These are phyloP conservation scores for Goniomonas avonlea DNA, from an alignment of 78 protist species.

Conservation along the genomic window DNA sequence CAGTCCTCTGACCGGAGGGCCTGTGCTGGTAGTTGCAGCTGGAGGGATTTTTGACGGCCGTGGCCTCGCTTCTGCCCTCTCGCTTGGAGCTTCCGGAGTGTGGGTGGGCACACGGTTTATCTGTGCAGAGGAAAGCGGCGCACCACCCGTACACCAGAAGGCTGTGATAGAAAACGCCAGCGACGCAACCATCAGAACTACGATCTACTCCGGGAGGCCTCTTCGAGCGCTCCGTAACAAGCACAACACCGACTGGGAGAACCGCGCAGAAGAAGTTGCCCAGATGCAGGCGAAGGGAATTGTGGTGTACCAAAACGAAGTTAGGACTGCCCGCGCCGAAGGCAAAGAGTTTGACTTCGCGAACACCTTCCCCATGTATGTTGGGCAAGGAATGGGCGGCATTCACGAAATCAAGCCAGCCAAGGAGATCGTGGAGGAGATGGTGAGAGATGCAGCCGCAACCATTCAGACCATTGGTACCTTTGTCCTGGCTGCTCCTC, in stretches of 20 bases:
- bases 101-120: slow-evolving; percentile 29
- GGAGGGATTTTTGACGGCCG: slow-evolving; percentile 17
- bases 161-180: not conserved
- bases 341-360: not conserved
- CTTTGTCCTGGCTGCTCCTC: no score
- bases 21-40: slow-evolving; percentile 31
- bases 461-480: no score
- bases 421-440: not conserved
- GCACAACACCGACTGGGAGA: not conserved
- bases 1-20: slow-evolving; percentile 11
- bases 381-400: slow-evolving; percentile 10
- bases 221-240: not conserved
- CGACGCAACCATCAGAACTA: slow-evolving; percentile 16
- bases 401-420: slow-evolving; percentile 7
- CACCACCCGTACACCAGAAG: not conserved
- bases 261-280: not conserved
- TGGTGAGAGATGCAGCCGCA: no score
- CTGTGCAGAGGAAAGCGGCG: not conserved
- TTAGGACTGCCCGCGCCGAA: no score
- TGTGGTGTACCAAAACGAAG: no score
- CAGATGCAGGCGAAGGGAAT: not conserved
- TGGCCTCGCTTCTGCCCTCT: slow-evolving; percentile 16
- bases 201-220: slow-evolving; percentile 12
- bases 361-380: not conserved
- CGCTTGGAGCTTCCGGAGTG: slow-evolving; percentile 18